Percentiles rank a stretch among this genome's conserved stretches.
Evolutionary conservation across 371 early-diverging fungal species (phyloP).

Genomic region (Rhizomucor pusillus): DNA sequence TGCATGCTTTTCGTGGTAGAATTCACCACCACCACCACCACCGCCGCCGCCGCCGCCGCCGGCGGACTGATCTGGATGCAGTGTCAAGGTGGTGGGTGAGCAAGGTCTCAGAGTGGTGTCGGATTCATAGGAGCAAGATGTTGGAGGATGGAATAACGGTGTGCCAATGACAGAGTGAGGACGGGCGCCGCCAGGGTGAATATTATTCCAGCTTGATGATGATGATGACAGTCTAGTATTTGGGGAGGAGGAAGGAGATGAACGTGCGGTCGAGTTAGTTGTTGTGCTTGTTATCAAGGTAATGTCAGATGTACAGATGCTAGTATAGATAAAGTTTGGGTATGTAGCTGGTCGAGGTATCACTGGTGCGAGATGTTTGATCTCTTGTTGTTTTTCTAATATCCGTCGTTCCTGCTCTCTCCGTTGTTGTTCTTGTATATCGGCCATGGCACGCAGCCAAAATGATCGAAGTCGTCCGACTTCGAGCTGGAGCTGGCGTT

Average conservation of each 20-base stretch:
- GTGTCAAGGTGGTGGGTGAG: background rate
- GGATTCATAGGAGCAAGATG: background rate
- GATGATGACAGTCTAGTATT: background rate
- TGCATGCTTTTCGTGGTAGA: too few relatives aligned
- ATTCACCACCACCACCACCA: too few relatives aligned
- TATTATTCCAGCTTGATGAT: background rate
- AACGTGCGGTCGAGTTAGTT: background rate
- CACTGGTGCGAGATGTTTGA: too few relatives aligned
- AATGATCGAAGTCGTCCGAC: conserved; percentile 11
- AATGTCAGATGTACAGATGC: too few relatives aligned
- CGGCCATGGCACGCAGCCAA: conserved; percentile 7
- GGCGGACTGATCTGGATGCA: too few relatives aligned
- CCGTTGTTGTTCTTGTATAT: background rate
- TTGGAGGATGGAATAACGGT: background rate
- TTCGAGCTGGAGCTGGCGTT: conserved; percentile 12
- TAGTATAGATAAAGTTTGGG: too few relatives aligned
- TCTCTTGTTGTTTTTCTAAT: background rate
- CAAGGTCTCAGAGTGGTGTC: background rate
- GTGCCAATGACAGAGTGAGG: conserved; percentile 9
- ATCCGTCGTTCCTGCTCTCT: background rate
- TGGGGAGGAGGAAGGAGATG: too few relatives aligned
- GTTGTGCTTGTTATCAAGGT: background rate
- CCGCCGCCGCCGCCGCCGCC: too few relatives aligned
- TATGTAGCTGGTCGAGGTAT: too few relatives aligned
- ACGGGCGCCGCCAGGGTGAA: background rate